Evolutionary conservation across 495 filamentous ascomycete species (phyloP).

Genomic region (Neurospora tetrasperma): DNA sequence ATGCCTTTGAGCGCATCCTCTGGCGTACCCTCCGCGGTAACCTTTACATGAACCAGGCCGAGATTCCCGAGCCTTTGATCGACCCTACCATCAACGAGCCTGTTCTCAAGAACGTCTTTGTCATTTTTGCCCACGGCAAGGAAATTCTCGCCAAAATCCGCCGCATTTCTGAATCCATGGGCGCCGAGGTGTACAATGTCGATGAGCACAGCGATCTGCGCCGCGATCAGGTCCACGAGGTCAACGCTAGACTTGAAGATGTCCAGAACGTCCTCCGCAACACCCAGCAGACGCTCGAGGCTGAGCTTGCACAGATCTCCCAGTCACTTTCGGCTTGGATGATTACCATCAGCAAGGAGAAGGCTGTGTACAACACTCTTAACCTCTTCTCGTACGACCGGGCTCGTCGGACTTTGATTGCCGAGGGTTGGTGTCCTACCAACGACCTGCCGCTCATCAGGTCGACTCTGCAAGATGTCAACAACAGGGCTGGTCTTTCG

Average conservation of each 20-base stretch:
- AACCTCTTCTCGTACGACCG: constrained; percentile 96
- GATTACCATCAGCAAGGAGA: constrained; percentile 95
- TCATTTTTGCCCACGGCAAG: constrained; percentile 98
- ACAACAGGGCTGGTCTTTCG: constrained; percentile 83
- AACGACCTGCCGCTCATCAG: constrained; percentile 86
- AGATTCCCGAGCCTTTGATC: constrained; percentile 90
- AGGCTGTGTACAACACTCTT: constrained; percentile 92
- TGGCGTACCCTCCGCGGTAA: constrained; percentile 96
- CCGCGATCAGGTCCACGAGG: constrained; percentile 90
- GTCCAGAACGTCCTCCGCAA: constrained; percentile 84
- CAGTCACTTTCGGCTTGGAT: constrained; percentile 88
- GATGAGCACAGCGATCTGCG: constrained; percentile 94
- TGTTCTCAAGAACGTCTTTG: constrained; percentile 94
- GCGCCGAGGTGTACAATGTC: constrained; percentile 88
- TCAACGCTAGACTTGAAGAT: constrained; percentile 84
- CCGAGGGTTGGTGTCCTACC: constrained; percentile 94
- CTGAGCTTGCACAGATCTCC: constrained; percentile 85
- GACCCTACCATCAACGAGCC: constrained; percentile 87
- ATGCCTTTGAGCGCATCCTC: constrained; percentile 90
- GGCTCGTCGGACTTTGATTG: constrained; percentile 88
- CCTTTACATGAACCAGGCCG: constrained; percentile 99
- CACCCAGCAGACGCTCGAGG: constrained; percentile 91
- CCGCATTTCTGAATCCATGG: constrained; percentile 95
- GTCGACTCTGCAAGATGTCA: constrained; percentile 93
- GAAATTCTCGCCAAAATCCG: constrained; percentile 97